Evolutionary conservation across 371 early-diverging fungal genomes (phyloP).

Genomic region (Sporodiniella umbellata): DNA sequence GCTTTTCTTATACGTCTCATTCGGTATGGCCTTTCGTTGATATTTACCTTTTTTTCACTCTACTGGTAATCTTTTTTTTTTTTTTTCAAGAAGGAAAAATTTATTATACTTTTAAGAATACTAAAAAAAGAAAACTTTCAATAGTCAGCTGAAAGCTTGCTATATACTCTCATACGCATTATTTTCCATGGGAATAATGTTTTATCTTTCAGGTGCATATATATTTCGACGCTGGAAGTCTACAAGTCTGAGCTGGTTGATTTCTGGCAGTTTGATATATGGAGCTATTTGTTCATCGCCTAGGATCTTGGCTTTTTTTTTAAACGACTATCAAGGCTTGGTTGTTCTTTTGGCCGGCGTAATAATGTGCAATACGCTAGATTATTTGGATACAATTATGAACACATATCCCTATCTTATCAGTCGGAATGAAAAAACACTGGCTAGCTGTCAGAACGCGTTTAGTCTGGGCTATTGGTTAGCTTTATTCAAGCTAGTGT

Average conservation of each 20-base stretch:
- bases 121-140: too few relatives aligned
- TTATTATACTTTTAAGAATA: too few relatives aligned
- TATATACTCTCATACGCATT: constrained; percentile 6
- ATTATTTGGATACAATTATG: constrained; percentile 36
- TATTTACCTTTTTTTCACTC: constrained; percentile 12
- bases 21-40: constrained; percentile 21
- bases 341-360: constrained; percentile 34
- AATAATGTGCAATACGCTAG: constrained; percentile 35
- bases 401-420: constrained; percentile 33
- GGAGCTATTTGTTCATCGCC: too few relatives aligned
- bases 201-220: constrained; percentile 34
- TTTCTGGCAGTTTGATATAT: too few relatives aligned
- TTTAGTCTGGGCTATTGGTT: constrained; percentile 21
- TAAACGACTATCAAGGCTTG: constrained; percentile 33
- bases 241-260: constrained; percentile 8
- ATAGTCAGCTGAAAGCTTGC: constrained; percentile 13
- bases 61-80: constrained; percentile 27
- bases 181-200: constrained; percentile 12
- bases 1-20: constrained; percentile 10
- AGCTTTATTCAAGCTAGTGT: constrained; percentile 13
- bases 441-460: constrained; percentile 18
- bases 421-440: constrained; percentile 6
- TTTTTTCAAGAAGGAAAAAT: too few relatives aligned
- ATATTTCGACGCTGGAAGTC: constrained; percentile 26
- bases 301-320: constrained; percentile 20